These are phyloP conservation scores for Phytophthora pinifolia DNA, from an alignment of 352 stramenopile genomes.

Conservation along the genomic window DNA sequence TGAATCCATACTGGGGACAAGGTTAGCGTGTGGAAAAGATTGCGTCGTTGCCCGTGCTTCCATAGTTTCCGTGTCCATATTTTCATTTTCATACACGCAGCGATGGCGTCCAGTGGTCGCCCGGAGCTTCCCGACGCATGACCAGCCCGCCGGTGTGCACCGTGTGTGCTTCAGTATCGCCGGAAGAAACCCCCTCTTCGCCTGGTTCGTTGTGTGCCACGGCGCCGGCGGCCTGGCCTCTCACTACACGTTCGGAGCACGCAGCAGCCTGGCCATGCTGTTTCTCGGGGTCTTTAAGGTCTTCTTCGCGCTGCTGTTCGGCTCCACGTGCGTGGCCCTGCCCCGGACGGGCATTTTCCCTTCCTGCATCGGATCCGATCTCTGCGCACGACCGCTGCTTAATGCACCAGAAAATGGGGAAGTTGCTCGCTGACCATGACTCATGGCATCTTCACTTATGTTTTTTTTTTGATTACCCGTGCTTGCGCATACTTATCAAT, in stretches of 20 bases:
- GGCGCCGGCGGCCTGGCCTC: conserved; percentile 91
- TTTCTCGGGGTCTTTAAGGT: conserved; percentile 91
- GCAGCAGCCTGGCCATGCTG: conserved; percentile 90
- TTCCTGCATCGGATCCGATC: no score
- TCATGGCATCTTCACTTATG: no score
- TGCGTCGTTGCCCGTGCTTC: no score
- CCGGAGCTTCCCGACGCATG: conserved; percentile 87
- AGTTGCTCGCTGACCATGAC: no score
- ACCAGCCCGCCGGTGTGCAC: conserved; percentile 53
- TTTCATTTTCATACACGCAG: no score
- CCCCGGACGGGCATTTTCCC: conserved; percentile 62
- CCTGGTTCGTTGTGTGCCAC: conserved; percentile 93
- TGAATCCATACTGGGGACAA: conserved; percentile 6
- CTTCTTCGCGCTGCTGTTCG: conserved; percentile 88
- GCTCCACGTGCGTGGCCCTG: conserved; percentile 62
- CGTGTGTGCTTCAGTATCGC: conserved; percentile 74
- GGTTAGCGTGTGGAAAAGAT: no score
- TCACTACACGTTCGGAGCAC: conserved; percentile 91
- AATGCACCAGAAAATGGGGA: no score
- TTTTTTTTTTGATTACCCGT: no score
- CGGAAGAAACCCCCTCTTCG: conserved; percentile 82
- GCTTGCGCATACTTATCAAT: no score
- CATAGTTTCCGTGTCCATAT: no score
- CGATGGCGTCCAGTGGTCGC: no score
- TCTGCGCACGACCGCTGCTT: no score